These are phyloP conservation scores for Eudorina sp. DNA, from an alignment of 139 green algal genomes.

Conservation along the genomic window DNA sequence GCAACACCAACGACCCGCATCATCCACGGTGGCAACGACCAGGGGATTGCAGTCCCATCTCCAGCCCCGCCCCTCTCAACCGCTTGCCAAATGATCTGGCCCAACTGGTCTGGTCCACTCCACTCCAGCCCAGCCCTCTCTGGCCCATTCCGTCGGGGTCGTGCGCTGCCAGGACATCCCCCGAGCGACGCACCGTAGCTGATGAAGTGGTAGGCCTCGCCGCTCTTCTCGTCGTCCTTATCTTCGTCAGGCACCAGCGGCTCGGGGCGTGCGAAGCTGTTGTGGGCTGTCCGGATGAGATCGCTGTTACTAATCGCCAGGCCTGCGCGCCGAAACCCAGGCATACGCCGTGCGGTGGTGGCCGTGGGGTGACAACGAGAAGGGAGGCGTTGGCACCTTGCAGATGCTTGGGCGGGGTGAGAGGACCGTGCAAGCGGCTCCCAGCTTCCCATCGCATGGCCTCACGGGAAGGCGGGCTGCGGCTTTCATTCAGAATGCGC, in stretches of 20 bases:
- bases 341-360: not conserved
- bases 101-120: not conserved
- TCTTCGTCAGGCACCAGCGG: slow-evolving; percentile 87
- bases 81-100: not conserved
- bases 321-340: slow-evolving; percentile 60
- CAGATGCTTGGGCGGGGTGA: too few relatives aligned
- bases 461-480: too few relatives aligned
- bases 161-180: not conserved
- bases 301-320: slow-evolving; percentile 97
- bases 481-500: too few relatives aligned
- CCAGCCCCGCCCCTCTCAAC: too few relatives aligned
- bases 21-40: too few relatives aligned
- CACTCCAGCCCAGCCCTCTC: not conserved
- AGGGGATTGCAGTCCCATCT: too few relatives aligned
- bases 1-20: too few relatives aligned
- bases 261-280: slow-evolving; percentile 95
- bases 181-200: slow-evolving; percentile 51
- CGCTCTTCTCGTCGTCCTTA: slow-evolving; percentile 49
- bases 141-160: not conserved
- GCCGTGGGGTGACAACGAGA: too few relatives aligned
- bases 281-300: slow-evolving; percentile 92
- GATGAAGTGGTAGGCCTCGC: slow-evolving; percentile 65
- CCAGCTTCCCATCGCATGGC: too few relatives aligned
- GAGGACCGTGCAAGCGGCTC: too few relatives aligned
- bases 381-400: too few relatives aligned